Conservation (phyloP, 805 yeast species). For the Pichia deserticola region DNA sequence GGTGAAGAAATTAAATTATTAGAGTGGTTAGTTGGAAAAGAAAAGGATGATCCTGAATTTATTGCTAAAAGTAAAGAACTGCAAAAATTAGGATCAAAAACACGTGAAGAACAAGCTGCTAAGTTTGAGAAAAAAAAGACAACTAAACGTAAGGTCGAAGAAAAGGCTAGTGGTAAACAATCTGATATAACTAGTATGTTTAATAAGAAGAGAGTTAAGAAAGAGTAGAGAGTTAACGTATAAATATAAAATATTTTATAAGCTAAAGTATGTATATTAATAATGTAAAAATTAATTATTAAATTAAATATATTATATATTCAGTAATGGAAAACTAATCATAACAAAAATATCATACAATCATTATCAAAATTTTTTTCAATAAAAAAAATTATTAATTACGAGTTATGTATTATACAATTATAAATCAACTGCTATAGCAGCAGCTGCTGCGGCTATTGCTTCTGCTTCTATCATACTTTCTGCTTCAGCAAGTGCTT, state of each 20-base stretch:
- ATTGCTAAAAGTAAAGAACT: conserved; percentile 41
- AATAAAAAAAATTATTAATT: too few relatives aligned
- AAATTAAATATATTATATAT: too few relatives aligned
- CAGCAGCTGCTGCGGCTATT: too few relatives aligned
- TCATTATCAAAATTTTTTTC: too few relatives aligned
- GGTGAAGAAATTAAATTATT: conserved; percentile 78
- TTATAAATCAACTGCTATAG: too few relatives aligned
- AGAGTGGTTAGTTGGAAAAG: conserved; percentile 68
- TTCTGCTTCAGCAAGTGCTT: neutral
- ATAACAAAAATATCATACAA: too few relatives aligned
- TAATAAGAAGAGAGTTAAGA: conserved; percentile 17
- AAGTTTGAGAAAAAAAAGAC: conserved; percentile 52
- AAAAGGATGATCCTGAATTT: conserved; percentile 48
- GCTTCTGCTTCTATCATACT: neutral
- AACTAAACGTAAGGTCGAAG: conserved; percentile 20
- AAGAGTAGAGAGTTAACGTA: neutral
- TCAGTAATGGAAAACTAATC: too few relatives aligned
- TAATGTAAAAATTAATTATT: neutral
- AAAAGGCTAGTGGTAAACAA: conserved; percentile 10
- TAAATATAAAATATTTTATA: neutral
- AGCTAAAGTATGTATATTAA: neutral
- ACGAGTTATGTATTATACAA: too few relatives aligned
- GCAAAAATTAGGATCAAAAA: conserved; percentile 53
- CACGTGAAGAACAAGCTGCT: conserved; percentile 59
- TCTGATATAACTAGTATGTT: conserved; percentile 20